phyloP scores from a whole-genome alignment of 2,329 filamentous ascomycete genomes.

The Botryotinia calthae region DNA sequence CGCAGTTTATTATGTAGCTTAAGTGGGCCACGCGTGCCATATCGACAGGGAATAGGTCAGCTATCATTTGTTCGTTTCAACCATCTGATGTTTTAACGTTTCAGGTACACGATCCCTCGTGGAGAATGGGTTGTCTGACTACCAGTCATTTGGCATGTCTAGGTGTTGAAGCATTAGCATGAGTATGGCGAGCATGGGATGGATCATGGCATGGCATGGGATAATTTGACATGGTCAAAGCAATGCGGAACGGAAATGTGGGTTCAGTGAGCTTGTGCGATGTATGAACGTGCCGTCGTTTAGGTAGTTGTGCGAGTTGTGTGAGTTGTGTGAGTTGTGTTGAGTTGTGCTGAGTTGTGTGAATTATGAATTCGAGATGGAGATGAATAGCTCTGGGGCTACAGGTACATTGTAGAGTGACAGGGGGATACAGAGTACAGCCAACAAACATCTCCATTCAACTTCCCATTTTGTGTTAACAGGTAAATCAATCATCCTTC shows the following conservation, averaged over 20 bases:
- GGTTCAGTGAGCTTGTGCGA: neutral
- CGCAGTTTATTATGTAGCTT: neutral
- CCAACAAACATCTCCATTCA: neutral
- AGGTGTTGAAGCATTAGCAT: neutral
- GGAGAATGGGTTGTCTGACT: conserved; percentile 4
- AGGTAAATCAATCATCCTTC: neutral
- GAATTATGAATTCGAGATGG: neutral
- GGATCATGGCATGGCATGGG: neutral
- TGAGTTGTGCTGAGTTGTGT: neutral
- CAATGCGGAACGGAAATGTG: neutral
- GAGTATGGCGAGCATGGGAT: conserved; percentile 2
- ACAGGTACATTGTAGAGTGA: neutral
- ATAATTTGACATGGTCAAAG: neutral
- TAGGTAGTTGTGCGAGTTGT: neutral
- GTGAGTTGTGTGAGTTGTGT: neutral
- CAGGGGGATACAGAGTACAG: neutral
- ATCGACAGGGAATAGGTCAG: neutral
- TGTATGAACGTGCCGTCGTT: neutral
- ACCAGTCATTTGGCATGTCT: neutral
- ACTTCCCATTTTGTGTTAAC: neutral
- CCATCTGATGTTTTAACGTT: conserved; percentile 17
- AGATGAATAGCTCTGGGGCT: neutral
- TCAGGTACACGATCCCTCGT: conserved; percentile 20
- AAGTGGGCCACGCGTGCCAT: neutral
- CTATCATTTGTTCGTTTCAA: conserved; percentile 2